phyloP scores from a whole-genome alignment of 2,329 filamentous ascomycete genomes.

The Fusarium pilosicola region DNA sequence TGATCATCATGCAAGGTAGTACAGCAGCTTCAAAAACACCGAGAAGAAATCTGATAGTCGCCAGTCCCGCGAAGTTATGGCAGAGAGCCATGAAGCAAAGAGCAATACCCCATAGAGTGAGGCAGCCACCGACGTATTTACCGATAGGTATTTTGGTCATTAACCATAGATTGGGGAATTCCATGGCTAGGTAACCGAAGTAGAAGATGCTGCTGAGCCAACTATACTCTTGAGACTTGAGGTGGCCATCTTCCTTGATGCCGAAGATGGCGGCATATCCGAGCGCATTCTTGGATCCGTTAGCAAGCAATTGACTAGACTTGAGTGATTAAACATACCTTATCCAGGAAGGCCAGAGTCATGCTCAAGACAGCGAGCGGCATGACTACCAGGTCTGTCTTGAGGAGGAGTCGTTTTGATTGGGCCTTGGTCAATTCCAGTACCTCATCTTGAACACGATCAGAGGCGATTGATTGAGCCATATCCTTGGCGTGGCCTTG shows the following conservation, averaged over 20 bases:
- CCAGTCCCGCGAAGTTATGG: slow-evolving; percentile 39
- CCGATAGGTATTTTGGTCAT: slow-evolving; percentile 34
- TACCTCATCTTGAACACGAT: not conserved
- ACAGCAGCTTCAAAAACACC: slow-evolving; percentile 46
- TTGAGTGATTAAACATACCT: not conserved
- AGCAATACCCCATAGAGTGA: slow-evolving; percentile 32
- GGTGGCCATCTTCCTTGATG: slow-evolving; percentile 36
- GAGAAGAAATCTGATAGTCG: slow-evolving; percentile 44
- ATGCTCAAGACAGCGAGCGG: slow-evolving; percentile 13
- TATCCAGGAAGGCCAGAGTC: slow-evolving; percentile 1
- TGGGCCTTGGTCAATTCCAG: not conserved
- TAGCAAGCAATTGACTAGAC: fast-evolving
- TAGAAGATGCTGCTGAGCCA: slow-evolving; percentile 66
- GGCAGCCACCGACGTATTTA: slow-evolving; percentile 34
- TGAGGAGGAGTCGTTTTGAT: not conserved
- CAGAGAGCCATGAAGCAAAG: slow-evolving; percentile 42
- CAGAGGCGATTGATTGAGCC: not conserved
- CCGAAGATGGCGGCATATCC: slow-evolving; percentile 36
- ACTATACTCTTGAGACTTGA: slow-evolving; percentile 63
- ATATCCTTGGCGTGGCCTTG: not conserved
- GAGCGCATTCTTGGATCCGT: not conserved
- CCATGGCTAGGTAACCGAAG: slow-evolving; percentile 59
- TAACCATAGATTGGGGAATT: slow-evolving; percentile 53
- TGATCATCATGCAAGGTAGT: slow-evolving; percentile 43
- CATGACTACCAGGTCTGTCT: slow-evolving; percentile 20